Conservation (phyloP, 495 filamentous ascomycete genomes). For the Mycothermus thermophilus region DNA sequence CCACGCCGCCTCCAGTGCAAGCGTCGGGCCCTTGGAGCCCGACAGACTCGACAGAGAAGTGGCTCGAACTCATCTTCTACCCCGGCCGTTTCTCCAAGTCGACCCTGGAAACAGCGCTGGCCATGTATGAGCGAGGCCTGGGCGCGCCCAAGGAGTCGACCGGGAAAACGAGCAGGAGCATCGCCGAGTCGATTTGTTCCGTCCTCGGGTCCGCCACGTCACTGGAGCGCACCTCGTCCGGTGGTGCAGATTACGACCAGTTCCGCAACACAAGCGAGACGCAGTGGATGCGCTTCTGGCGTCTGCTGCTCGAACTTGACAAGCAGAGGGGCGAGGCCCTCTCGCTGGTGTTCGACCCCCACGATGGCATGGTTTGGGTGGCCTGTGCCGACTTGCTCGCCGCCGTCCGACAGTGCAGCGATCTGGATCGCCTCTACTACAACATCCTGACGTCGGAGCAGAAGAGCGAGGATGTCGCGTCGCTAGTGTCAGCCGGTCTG, state of each 20-base stretch:
- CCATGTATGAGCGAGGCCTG: constrained; percentile 53
- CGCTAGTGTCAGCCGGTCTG: constrained; percentile 44
- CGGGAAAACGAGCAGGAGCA: constrained; percentile 34
- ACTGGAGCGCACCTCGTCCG: constrained; percentile 43
- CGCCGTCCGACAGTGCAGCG: constrained; percentile 63
- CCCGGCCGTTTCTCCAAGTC: constrained; percentile 63
- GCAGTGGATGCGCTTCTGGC: constrained; percentile 84
- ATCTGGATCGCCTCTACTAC: constrained; percentile 53
- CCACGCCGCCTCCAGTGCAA: constrained; percentile 39
- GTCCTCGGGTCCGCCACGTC: constrained; percentile 51
- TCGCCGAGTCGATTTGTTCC: constrained; percentile 55
- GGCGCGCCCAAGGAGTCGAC: constrained; percentile 25
- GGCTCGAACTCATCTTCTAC: constrained; percentile 62
- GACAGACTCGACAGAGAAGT: constrained; percentile 49
- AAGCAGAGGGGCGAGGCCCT: constrained; percentile 67
- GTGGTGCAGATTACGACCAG: constrained; percentile 56
- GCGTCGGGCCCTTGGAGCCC: constrained; percentile 45
- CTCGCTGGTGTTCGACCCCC: constrained; percentile 57
- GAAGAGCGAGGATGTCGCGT: constrained; percentile 23
- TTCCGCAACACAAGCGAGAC: constrained; percentile 56
- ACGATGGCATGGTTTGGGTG: constrained; percentile 63
- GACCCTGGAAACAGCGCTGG: constrained; percentile 70
- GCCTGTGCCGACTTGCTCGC: constrained; percentile 67
- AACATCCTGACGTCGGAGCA: constrained; percentile 32
- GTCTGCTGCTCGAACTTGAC: constrained; percentile 72